Conservation (phyloP, 2,329 filamentous ascomycete genomes). For the Nothomitra cinnamomea region DNA sequence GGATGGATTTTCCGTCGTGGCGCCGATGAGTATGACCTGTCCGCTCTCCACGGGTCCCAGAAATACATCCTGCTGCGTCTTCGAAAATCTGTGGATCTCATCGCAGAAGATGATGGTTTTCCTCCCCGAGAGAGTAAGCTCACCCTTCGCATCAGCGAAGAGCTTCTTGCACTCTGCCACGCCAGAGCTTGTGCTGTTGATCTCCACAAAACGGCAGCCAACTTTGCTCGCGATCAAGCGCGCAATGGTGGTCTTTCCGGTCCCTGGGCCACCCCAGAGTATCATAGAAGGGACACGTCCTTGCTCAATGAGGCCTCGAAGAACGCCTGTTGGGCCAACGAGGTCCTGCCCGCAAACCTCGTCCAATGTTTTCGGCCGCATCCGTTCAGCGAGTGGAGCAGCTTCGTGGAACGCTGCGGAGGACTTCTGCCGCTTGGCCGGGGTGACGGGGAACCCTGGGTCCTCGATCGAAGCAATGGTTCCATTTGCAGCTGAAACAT, state of each 20-base stretch:
- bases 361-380: constrained; percentile 71
- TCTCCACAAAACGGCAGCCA: constrained; percentile 78
- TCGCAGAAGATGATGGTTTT: constrained; percentile 97
- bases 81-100: constrained; percentile 85
- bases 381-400: constrained; percentile 80
- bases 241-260: constrained; percentile 83
- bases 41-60: constrained; percentile 82
- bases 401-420: constrained; percentile 43
- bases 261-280: constrained; percentile 70
- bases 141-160: constrained; percentile 68
- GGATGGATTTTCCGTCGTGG: constrained; percentile 91
- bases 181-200: constrained; percentile 81
- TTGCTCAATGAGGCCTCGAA: constrained; percentile 71
- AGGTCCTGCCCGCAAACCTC: constrained; percentile 85
- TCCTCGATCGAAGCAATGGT: neutral
- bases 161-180: constrained; percentile 86
- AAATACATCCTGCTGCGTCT: constrained; percentile 89
- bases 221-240: constrained; percentile 72
- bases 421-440: constrained; percentile 48
- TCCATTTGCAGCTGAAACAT: constrained; percentile 14
- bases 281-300: constrained; percentile 89
- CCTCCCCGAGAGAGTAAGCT: constrained; percentile 62
- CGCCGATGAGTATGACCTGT: constrained; percentile 79
- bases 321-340: constrained; percentile 66
- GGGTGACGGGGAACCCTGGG: constrained; percentile 21